Evolutionary conservation across 208 protist species (phyloP).

Genomic region (Acanthamoeba rhysodes): DNA sequence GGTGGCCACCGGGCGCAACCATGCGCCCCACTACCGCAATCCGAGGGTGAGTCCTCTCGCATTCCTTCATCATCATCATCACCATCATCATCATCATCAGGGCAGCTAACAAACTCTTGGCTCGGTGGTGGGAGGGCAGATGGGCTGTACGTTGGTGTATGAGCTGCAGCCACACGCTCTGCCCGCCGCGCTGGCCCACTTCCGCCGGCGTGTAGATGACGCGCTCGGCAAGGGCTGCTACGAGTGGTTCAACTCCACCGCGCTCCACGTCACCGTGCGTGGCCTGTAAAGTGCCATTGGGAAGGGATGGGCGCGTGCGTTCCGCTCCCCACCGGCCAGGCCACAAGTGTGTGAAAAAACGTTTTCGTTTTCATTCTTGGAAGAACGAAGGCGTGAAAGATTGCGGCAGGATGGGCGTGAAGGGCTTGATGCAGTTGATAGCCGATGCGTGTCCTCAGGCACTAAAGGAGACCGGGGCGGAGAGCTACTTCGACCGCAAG

Average conservation of each 20-base stretch:
- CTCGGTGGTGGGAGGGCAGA: not conserved
- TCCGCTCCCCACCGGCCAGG: no score
- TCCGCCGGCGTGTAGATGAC: not conserved
- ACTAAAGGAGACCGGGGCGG: constrained; percentile 95
- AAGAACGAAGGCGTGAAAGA: no score
- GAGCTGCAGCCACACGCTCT: not conserved
- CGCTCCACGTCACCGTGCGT: constrained; percentile 26
- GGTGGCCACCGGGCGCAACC: constrained; percentile 55
- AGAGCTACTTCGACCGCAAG: constrained; percentile 96
- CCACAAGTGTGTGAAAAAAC: no score
- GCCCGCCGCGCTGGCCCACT: not conserved
- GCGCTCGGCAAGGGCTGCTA: constrained; percentile 1
- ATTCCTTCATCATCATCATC: not conserved
- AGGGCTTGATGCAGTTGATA: constrained; percentile 97
- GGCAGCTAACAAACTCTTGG: not conserved
- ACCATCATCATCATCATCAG: not conserved
- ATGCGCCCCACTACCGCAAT: constrained; percentile 22
- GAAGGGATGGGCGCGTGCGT: no score
- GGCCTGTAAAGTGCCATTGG: no score
- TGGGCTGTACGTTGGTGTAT: constrained; percentile 50
- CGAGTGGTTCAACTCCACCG: constrained; percentile 29
- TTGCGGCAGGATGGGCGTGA: constrained; percentile 99
- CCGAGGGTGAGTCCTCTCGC: not conserved
- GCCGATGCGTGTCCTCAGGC: constrained; percentile 94
- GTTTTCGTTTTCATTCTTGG: no score